Percentiles rank a stretch among this genome's conserved stretches.
phyloP scores from a whole-genome alignment of 208 protist genomes.

The Wallacemonas sp. region DNA sequence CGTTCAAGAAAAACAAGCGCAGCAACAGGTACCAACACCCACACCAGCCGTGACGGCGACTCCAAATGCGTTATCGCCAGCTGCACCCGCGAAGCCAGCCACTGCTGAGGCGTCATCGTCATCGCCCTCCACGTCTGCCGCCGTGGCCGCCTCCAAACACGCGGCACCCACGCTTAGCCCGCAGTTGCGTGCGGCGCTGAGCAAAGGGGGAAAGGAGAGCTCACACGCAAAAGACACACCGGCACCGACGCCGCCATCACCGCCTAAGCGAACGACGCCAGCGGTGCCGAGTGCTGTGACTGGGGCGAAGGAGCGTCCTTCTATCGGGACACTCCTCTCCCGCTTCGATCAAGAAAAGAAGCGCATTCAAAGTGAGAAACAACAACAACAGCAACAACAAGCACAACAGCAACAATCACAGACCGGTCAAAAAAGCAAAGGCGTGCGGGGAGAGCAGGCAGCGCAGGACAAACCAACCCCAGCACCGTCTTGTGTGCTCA shows the following conservation, averaged over 20 bases:
- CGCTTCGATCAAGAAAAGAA: slow-evolving; percentile 58
- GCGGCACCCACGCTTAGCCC: slow-evolving; percentile 1
- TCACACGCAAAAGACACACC: background rate
- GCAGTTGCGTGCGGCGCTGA: slow-evolving; percentile 1
- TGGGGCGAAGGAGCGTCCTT: background rate
- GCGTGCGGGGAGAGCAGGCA: too few species aligned
- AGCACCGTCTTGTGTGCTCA: background rate
- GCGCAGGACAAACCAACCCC: background rate
- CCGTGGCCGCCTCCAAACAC: background rate
- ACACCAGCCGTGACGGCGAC: background rate
- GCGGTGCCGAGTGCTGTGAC: background rate
- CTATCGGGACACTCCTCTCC: slow-evolving; percentile 43
- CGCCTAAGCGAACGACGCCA: background rate
- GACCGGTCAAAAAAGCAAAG: too few species aligned
- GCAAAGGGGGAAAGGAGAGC: background rate
- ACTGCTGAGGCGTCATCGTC: too few species aligned
- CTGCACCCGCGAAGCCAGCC: background rate
- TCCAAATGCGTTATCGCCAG: background rate
- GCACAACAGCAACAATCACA: background rate
- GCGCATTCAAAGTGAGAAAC: slow-evolving; percentile 22
- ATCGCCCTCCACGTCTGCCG: too few species aligned
- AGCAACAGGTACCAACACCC: background rate
- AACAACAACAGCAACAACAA: background rate
- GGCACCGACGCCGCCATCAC: background rate
- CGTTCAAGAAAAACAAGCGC: background rate